These are phyloP conservation scores for Pilobolus umbonatus DNA, from an alignment of 192 early-diverging fungal genomes.

Conservation along the genomic window DNA sequence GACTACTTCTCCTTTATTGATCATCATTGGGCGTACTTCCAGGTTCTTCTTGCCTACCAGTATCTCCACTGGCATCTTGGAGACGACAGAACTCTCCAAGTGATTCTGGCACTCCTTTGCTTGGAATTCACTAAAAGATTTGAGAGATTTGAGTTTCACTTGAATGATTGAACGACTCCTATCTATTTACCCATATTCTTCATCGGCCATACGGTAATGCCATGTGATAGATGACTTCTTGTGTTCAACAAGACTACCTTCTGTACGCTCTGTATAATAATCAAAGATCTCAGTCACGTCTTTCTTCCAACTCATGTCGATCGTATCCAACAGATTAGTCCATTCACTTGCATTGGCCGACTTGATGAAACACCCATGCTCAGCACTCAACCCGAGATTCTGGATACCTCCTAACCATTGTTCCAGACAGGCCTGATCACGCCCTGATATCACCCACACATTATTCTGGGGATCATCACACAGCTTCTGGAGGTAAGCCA, in stretches of 20 bases:
- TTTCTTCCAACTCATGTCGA: slow-evolving; percentile 79
- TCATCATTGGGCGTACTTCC: slow-evolving; percentile 72
- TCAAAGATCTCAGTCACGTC: slow-evolving; percentile 79
- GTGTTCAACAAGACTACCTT: slow-evolving; percentile 77
- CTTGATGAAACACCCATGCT: slow-evolving; percentile 86
- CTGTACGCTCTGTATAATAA: slow-evolving; percentile 84
- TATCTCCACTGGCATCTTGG: slow-evolving; percentile 81
- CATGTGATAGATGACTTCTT: slow-evolving; percentile 86
- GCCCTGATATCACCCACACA: slow-evolving; percentile 91
- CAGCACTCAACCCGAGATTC: slow-evolving; percentile 72
- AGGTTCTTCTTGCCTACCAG: slow-evolving; percentile 89
- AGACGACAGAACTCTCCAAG: slow-evolving; percentile 71
- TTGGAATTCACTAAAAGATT: no score
- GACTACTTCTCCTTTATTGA: slow-evolving; percentile 92
- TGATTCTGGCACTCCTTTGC: slow-evolving; percentile 90
- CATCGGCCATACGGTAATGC: slow-evolving; percentile 87
- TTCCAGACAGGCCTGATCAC: slow-evolving; percentile 82
- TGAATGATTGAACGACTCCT: no score
- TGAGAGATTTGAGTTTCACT: no score
- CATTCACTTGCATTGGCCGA: slow-evolving; percentile 55
- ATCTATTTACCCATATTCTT: slow-evolving; percentile 75
- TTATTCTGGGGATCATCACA: slow-evolving; percentile 76
- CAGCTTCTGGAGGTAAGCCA: slow-evolving; percentile 64
- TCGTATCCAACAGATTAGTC: slow-evolving; percentile 48
- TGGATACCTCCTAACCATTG: slow-evolving; percentile 74